Base-by-base conservation (phyloP, 2,329 filamentous ascomycete species). In the Penicillium sp. region DNA sequence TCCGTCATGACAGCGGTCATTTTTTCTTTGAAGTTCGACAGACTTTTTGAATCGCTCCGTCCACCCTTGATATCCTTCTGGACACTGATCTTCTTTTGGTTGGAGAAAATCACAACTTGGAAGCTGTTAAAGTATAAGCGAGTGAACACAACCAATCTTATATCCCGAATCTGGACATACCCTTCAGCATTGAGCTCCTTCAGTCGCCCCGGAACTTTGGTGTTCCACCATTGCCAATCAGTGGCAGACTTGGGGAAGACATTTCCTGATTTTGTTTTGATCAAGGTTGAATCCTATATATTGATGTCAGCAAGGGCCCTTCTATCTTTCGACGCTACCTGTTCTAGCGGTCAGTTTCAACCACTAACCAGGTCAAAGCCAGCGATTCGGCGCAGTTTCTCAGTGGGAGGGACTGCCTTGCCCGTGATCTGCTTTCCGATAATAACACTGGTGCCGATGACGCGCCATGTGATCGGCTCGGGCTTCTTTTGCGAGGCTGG, bases 171-270 rank as follows among this genome's bases (percentile, higher is more conserved):
- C 43, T 15, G 23, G 7, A 67, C 75, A 45, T 75, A 90, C 83
- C 87, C 91, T 64, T 94, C 84, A 11, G 84, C 78, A 67, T 91
- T 83, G 2, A 97, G 79, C 58, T 86, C 78, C 62, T 82, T 84
- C 19, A 99, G 73, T 51, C 78, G 84, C 0, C 73, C 75, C 1
- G 91, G 91, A 0, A 97, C 89, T 19, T 76, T 81, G 15, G 76
- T 66, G 71, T 95, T 79, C 91, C 92, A 97, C 94, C 94, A 99
- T 72, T 90, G 91, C 94, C 94, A 99, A 71, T 97, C 93, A 4
- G 80, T 79, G 0, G 87, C 84, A 62, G 86, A 84, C 50, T 82
- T 82, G 3, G 85, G 82, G 68, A 93, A 93, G 50, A 84, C 88
- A 74, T 91, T 94, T 8, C 92, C 92, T 0, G 92, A 96, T 4